Conservation (phyloP, 768 basidiomycete genomes). For the Lactarius hatsudake region DNA sequence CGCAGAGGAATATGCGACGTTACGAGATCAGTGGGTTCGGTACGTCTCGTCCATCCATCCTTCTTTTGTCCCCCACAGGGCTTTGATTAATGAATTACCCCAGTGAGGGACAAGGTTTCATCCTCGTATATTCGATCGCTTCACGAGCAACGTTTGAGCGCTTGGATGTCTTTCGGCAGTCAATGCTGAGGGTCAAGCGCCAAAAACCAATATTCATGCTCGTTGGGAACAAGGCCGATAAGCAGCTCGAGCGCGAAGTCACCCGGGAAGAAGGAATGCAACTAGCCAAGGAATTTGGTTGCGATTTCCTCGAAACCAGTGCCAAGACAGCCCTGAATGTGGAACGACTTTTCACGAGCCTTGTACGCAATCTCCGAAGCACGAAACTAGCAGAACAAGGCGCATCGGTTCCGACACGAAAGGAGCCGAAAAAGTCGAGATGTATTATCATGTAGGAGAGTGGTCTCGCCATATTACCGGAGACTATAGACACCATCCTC, state of each 20-base stretch:
- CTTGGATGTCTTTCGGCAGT: slow-evolving; percentile 85
- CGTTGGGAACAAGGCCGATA: slow-evolving; percentile 95
- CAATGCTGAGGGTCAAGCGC: slow-evolving; percentile 86
- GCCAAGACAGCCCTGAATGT: slow-evolving; percentile 94
- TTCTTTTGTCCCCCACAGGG: slow-evolving; percentile 18
- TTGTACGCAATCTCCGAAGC: slow-evolving; percentile 79
- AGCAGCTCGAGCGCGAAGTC: slow-evolving; percentile 87
- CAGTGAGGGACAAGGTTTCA: slow-evolving; percentile 97
- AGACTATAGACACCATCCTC: slow-evolving; percentile 62
- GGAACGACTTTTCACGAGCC: slow-evolving; percentile 82
- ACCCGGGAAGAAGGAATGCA: slow-evolving; percentile 84
- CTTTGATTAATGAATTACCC: slow-evolving; percentile 21
- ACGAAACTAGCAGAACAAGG: slow-evolving; percentile 55
- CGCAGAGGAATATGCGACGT: slow-evolving; percentile 93
- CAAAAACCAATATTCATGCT: slow-evolving; percentile 86
- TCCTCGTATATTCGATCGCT: slow-evolving; percentile 94
- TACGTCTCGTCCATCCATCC: slow-evolving; percentile 40
- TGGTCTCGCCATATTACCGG: slow-evolving; percentile 43
- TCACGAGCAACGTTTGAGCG: slow-evolving; percentile 91
- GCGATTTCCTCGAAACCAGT: slow-evolving; percentile 95
- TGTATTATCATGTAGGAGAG: slow-evolving; percentile 77
- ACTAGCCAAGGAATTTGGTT: slow-evolving; percentile 80
- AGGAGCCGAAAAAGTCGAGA: slow-evolving; percentile 47
- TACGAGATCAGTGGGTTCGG: slow-evolving; percentile 98
- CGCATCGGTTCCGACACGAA: slow-evolving; percentile 30